Evolutionary conservation across 257 asterid species (phyloP), one percentile per base, ranked within the genome.

Genomic region (Solanum sitiens): DNA sequence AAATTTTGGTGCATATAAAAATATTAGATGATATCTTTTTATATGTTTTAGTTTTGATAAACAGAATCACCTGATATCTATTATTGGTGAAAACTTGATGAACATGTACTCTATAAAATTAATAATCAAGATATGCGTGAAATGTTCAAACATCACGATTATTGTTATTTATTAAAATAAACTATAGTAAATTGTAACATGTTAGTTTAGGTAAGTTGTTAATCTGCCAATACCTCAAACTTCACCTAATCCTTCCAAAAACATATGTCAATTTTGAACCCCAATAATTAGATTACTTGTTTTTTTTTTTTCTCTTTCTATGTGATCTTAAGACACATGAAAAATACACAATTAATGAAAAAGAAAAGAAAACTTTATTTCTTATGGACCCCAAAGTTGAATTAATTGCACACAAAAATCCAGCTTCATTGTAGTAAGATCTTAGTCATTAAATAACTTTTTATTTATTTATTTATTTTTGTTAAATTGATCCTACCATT

Each of bases 401-500:
- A 91, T 91, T 87, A 87, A 89, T 91, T 85, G 77, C 87, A 87
- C 84, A 88, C 74, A 90, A 87, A 88, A 84, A 68, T 88, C 91
- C 92, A 89, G 89, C 87, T 87, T 84, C 79, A 83, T 76, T 7
- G 16, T 79, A 79, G 30, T 59, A 83, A 32, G 83, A 47, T 86
- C 76, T 86, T 50, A 80, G 83, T 87, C 89, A 89, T 75, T 89
- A 85, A 86, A 86, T 65, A 77, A 50, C 75, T 83, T 86, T 74
- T 44, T 77, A 18, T 27, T 27, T 9, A 1, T 65, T n/a, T 39
- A 6, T 39, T 47, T 74, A 12, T 79, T 47, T 82, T 89, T 72
- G 40, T 70, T 72, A 85, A 50, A 86, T 87, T 86, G 71, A 61
- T 84, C 88, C 56, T 74, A 74, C 86, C 27, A 61, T 82, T 50